phyloP scores from a whole-genome alignment of 2,329 filamentous ascomycete species.

The Aspergillus fumigatus region DNA sequence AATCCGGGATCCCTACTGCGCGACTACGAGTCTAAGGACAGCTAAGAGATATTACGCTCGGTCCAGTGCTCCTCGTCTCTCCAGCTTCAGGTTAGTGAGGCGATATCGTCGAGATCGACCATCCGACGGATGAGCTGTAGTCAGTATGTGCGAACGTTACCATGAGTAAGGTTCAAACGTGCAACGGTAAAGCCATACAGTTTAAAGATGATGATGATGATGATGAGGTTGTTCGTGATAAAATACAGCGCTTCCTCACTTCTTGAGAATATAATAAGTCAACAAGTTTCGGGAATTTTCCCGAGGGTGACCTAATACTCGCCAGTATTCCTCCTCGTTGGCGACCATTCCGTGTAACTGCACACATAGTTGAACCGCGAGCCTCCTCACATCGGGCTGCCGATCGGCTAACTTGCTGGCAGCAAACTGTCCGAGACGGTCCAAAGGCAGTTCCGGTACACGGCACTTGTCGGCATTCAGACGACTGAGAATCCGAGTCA shows the following conservation, averaged over 20 bases:
- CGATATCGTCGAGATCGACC: neutral
- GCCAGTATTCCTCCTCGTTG: conserved; percentile 25
- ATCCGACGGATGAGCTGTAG: neutral
- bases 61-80: neutral
- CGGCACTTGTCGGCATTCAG: conserved; percentile 16
- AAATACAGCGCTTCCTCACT: conserved; percentile 2
- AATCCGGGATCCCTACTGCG: neutral
- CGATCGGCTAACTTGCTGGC: conserved; percentile 28
- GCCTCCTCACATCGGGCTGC: conserved; percentile 36
- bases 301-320: conserved; percentile 25
- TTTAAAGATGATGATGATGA: neutral
- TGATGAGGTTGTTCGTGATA: neutral
- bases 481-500: conserved; percentile 24
- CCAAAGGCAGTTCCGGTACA: conserved; percentile 14
- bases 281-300: conserved; percentile 32
- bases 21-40: neutral
- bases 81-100: neutral
- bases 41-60: neutral
- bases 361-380: conserved; percentile 33
- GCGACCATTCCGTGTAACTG: conserved; percentile 23
- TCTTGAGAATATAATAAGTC: conserved; percentile 31
- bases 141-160: neutral
- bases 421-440: conserved; percentile 31
- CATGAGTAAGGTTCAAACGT: neutral
- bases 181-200: neutral